Evolutionary conservation across 352 stramenopile genomes (phyloP).

Genomic region (Phytophthora tubulina): DNA sequence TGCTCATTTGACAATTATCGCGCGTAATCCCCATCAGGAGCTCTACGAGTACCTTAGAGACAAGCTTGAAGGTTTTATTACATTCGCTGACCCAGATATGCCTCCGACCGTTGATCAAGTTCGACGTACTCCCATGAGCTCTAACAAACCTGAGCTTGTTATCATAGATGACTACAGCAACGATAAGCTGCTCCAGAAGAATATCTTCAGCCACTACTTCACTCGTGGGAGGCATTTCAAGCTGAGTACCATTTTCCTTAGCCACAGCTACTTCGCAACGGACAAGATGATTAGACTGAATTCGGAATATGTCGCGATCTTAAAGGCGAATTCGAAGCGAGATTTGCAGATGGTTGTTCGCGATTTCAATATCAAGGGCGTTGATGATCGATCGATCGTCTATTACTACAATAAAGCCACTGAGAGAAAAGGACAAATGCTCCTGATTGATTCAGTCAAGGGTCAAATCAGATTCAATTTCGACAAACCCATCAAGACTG

Average conservation of each 20-base stretch:
- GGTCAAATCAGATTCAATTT: constrained; percentile 19
- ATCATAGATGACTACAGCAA: constrained; percentile 34
- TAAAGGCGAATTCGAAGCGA: constrained; percentile 24
- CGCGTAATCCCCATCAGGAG: constrained; percentile 12
- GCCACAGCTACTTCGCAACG: constrained; percentile 14
- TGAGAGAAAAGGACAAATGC: constrained; percentile 10
- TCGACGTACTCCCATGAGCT: too few species aligned
- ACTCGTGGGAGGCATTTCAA: constrained; percentile 10
- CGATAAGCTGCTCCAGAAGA: constrained; percentile 15
- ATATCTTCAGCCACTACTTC: constrained; percentile 4
- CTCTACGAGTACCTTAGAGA: constrained; percentile 23
- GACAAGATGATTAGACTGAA: constrained; percentile 21
- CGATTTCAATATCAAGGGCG: too few species aligned
- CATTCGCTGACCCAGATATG: too few species aligned
- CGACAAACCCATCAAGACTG: too few species aligned
- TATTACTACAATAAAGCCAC: constrained; percentile 27
- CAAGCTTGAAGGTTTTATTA: too few species aligned
- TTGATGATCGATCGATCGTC: too few species aligned
- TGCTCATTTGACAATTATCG: constrained; percentile 21
- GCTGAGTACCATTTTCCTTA: constrained; percentile 9
- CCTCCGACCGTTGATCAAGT: too few species aligned
- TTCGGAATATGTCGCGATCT: constrained; percentile 16
- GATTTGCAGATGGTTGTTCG: constrained; percentile 27
- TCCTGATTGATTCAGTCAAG: constrained; percentile 16
- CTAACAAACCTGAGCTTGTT: too few species aligned